Evolutionary conservation across 2,329 filamentous ascomycete species (phyloP), one percentile per base, ranked within the genome.

Genomic region (Dactylellina sp.): DNA sequence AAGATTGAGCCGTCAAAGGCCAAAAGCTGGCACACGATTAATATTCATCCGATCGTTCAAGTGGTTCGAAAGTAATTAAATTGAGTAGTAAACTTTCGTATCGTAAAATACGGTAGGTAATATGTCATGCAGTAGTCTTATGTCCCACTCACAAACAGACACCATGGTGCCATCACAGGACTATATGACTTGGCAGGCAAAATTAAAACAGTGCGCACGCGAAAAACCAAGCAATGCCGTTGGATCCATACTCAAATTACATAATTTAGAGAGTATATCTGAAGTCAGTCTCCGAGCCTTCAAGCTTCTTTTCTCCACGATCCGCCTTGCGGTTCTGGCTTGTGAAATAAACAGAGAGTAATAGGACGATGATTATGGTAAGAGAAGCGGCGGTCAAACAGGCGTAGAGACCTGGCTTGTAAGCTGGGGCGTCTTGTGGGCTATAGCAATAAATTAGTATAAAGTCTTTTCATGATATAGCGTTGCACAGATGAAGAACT

Each of bases 301-400:
- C 70, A 7, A 74, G 35, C 49, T 55, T 66, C 70, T 62, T 74
- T 55, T 74, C 70, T 3, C 70, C 70, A 12, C 70, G 70, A 28
- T 74, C 70, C n/a, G 70, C 70, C 47, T 65, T 66, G 28, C n/a
- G 28, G 32, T 74, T 74, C 18, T 66, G 60, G n/a, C 18, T 22
- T 20, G 25, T 74, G 55, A 74, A 74, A 49, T 61, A 59, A 16
- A 52, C 12, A 16, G 28, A 40, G 11, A 74, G 61, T 3, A 25
- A 37, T 14, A 47, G 1, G 11, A 74, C 37, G 40, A 66, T 61
- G 7, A 65, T 6, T 22, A 74, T 74, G 24, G 55, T 66, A 11
- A 65, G 25, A 24, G 35, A 14, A 52, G 70, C 70, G 18, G 61
- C 53, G n/a, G 70, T 52, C 24, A 74, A 24, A 65, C 61, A 55